Conservation (phyloP, 352 stramenopile species). For the Phytophthora citricola region DNA sequence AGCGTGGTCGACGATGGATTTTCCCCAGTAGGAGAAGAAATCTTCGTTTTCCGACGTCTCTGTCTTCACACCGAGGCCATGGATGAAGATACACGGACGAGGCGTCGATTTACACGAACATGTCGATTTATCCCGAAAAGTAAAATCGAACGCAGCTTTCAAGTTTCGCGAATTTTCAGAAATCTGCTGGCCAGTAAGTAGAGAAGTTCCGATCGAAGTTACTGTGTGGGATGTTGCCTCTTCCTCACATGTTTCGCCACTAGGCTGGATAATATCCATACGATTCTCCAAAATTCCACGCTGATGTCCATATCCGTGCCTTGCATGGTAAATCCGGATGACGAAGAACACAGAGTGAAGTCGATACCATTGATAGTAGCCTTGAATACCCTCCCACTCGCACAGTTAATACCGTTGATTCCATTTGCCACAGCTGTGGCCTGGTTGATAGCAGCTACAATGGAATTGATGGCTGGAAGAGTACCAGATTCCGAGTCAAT, state of each 20-base stretch:
- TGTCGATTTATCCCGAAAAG: conserved; percentile 7
- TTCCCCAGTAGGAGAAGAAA: conserved; percentile 24
- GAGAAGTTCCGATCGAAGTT: conserved; percentile 17
- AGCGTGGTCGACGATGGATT: conserved; percentile 17
- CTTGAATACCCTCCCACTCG: conserved; percentile 6
- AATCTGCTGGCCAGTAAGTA: conserved; percentile 14
- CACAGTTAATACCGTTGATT: background rate
- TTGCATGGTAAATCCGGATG: conserved; percentile 18
- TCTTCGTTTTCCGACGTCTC: conserved; percentile 20
- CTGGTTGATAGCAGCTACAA: conserved; percentile 14
- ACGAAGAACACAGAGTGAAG: conserved; percentile 18
- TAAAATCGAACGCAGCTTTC: conserved; percentile 28
- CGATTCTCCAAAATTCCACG: conserved; percentile 14
- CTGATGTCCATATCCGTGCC: conserved; percentile 23
- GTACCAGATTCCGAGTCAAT: conserved; percentile 15
- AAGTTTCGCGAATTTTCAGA: background rate
- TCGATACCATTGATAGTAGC: conserved; percentile 7
- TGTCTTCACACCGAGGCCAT: conserved; percentile 18
- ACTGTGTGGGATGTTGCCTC: background rate
- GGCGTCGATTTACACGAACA: conserved; percentile 29
- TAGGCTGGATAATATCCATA: background rate
- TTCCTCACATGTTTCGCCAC: background rate
- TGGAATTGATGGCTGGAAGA: conserved; percentile 19
- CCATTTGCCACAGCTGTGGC: conserved; percentile 11
- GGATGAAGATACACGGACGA: conserved; percentile 30